Evolutionary conservation across 2,329 filamentous ascomycete genomes (phyloP), one percentile per base, ranked within the genome.

Genomic region (Claviceps sp.): DNA sequence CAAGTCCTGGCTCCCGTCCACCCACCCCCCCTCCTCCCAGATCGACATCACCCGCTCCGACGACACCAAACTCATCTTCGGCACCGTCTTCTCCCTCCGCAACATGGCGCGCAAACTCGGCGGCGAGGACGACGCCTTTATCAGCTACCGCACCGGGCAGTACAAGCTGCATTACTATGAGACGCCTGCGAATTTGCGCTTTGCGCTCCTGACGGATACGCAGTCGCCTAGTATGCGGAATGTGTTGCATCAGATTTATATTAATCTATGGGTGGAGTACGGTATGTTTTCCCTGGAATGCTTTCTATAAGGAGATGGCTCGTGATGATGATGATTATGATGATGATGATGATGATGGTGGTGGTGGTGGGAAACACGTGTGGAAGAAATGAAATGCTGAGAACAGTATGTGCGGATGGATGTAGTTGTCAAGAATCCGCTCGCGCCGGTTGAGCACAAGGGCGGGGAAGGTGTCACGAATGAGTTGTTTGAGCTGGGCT

Each of bases 91-190:
- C 73, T 95, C 89, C 48, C 75, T 98, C 61, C 85, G 93, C 62
- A 96, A 96, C 71, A 95, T 98, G 85, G 88, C 86, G 56, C 86
- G 88, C 68, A 95, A 96, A 74, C 79, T 98, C 47, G 91, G 91
- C 63, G 91, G 91, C 58, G 82, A 88, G 51, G 89, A 96, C 67
- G 91, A 96, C 72, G 88, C 86, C 65, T 98, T 98, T 69, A 85
- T 98, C 60, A 88, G 85, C 60, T 98, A 87, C 71, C 86, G 88
- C 60, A 98, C 93, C 50, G 86, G 79, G 59, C 86, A 95, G 70
- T 98, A 98, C 77, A 96, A 96, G 72, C 79, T 98, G 61, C 93
- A 98, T 72, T 98, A 95, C 74, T 98, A 96, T 76, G 93, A 98
- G 75, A 97, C 93, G 13, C 89, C 90, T 1, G 93, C 89, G 50